Evolutionary conservation across 805 yeast genomes (phyloP), one percentile per base, ranked within the genome.

Genomic region (Barnettozyma sucrosica): DNA sequence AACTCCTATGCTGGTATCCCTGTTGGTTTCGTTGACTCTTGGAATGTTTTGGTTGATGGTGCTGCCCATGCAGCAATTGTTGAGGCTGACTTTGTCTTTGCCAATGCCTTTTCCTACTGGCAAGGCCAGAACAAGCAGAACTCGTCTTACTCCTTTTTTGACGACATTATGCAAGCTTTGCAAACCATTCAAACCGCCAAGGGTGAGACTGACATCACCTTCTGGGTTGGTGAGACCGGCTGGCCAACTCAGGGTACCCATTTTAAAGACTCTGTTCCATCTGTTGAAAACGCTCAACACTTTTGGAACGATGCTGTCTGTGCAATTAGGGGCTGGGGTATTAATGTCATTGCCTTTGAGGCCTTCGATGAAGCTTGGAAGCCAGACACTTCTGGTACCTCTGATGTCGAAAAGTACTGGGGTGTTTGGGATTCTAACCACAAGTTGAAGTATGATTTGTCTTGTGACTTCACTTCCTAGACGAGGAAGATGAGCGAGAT

Each of bases 51-150:
- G 53, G 96, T 89, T 56, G 95, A 88, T 61, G 93, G 85, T 61
- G 80, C 74, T 56, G 74, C 83, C 55, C 59, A 69, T 44, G 79
- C 84, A 23, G 96, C 85, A 48, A 82, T 92, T 64, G 59, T 79
- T 66, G 90, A 89, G 45, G 74, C 95, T 42, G 98, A 92, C 67
- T 74, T 88, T 60, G 81, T 89, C 52, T 85, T 83, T 66, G 95
- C 96, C 62, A 92, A 92, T 66, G 97, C 97, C 44, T 92, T 92
- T 79, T 87, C 97, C 8, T 92, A 90, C 83, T 92, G 98, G 98
- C 98, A 92, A 75, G 97, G 97, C 39, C 97, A 89, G 74, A 77
- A 89, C 56, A 77, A 76, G 78, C 63, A 67, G 43, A 90, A 90
- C 67, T 79, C 97, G 24, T 80, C 96, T 16, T 87, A 80, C 77